phyloP scores from a whole-genome alignment of 257 asterid genomes.

The Oldenlandia corymbosa region DNA sequence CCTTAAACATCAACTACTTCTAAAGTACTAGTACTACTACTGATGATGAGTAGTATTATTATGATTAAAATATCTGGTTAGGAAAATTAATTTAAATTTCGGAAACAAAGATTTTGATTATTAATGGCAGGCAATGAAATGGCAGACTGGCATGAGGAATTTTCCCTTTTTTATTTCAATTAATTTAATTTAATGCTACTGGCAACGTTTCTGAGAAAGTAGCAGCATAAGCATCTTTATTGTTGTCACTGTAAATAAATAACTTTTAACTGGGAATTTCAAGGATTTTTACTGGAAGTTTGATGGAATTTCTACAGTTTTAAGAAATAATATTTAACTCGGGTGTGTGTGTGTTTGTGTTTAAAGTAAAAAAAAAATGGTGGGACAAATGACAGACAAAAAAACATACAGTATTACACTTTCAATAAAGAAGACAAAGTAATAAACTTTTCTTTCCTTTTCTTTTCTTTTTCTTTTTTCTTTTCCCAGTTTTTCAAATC shows the following conservation, averaged over 20 bases:
- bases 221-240: not conserved
- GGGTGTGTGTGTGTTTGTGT: not conserved
- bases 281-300: no score
- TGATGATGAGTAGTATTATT: no score
- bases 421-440: slow-evolving; percentile 16
- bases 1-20: not conserved
- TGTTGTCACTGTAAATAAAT: not conserved
- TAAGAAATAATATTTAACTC: no score
- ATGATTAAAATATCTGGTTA: no score
- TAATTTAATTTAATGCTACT: no score
- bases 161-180: no score
- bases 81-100: no score
- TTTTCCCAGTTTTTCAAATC: not conserved
- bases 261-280: slow-evolving; percentile 1
- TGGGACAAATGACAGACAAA: slow-evolving; percentile 21
- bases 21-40: no score
- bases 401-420: slow-evolving; percentile 14
- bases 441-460: not conserved
- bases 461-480: no score
- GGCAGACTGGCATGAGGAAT: not conserved
- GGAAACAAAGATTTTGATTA: not conserved
- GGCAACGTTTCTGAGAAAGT: no score
- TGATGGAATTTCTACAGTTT: no score
- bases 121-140: not conserved
- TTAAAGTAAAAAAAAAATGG: slow-evolving; percentile 11